Evolutionary conservation across 257 asterid genomes (phyloP).

Genomic region (Eucommia ulmoides): DNA sequence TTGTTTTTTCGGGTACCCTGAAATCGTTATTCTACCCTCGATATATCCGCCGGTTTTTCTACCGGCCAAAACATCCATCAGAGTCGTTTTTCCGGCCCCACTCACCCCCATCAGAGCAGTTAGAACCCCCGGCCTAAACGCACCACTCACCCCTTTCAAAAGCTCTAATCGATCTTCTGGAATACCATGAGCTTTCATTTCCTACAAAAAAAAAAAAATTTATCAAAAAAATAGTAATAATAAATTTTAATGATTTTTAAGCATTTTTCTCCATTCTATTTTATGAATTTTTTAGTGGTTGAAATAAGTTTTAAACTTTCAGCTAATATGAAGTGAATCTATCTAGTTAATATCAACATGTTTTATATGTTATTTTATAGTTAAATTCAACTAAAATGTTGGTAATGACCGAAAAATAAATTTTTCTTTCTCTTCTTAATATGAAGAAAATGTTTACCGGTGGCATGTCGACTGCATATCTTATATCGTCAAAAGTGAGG

Average conservation of each 20-base stretch:
- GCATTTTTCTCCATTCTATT: too few relatives aligned
- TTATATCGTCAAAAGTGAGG: conserved; percentile 55
- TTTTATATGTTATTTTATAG: too few relatives aligned
- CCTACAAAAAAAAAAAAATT: conserved; percentile 19
- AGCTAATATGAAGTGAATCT: too few relatives aligned
- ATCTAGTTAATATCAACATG: too few relatives aligned
- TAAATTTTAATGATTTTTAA: too few relatives aligned
- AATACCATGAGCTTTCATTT: conserved; percentile 58
- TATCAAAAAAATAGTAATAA: too few relatives aligned
- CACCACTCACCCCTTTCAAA: conserved; percentile 67
- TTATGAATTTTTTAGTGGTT: too few relatives aligned
- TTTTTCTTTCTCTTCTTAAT: too few relatives aligned
- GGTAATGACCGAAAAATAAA: too few relatives aligned
- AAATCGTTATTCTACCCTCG: conserved; percentile 49
- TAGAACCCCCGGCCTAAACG: conserved; percentile 71
- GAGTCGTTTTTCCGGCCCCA: conserved; percentile 79
- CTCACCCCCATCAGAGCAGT: conserved; percentile 80
- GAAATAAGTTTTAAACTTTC: too few relatives aligned
- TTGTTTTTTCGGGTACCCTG: conserved; percentile 66
- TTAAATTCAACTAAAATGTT: too few relatives aligned
- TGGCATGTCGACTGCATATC: conserved; percentile 78
- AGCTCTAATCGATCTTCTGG: conserved; percentile 45
- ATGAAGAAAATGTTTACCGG: too few relatives aligned
- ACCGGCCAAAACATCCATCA: conserved; percentile 81
- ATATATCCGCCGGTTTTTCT: conserved; percentile 72